A percentile compares a stretch with the other conserved stretches of the same genome.
Evolutionary conservation across 2,329 filamentous ascomycete genomes (phyloP).

Genomic region (Xylaria sp.): DNA sequence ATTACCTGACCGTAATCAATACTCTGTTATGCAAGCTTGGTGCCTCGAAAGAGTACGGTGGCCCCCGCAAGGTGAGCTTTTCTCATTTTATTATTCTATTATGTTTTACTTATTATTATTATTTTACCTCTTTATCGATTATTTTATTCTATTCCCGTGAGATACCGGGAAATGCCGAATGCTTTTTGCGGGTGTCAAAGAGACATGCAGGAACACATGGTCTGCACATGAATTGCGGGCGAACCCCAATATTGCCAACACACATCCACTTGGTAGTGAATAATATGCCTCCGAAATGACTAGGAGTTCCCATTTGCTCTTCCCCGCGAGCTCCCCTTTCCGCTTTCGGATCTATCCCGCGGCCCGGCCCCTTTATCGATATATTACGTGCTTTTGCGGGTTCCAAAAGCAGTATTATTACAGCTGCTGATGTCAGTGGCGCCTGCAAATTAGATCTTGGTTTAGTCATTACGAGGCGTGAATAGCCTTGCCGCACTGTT

Average conservation of each 20-base stretch:
- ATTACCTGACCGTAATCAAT: not conserved
- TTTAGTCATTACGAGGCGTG: constrained; percentile 20
- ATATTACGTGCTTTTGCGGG: constrained; percentile 27
- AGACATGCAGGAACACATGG: constrained; percentile 20
- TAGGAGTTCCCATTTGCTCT: constrained; percentile 11
- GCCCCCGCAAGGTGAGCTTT: not conserved
- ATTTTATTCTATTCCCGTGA: not conserved
- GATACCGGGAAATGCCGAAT: constrained; percentile 21
- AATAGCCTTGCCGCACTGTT: constrained; percentile 30
- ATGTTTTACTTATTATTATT: no score
- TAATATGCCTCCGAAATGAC: constrained; percentile 1
- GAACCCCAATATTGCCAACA: constrained; percentile 21
- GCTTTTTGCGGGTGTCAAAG: constrained; percentile 10
- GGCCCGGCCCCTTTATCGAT: constrained; percentile 34
- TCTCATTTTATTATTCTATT: not conserved
- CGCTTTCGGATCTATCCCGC: constrained; percentile 39
- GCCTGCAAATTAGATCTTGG: constrained; percentile 9
- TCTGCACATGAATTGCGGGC: constrained; percentile 16
- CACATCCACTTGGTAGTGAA: constrained; percentile 8
- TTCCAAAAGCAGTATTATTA: constrained; percentile 19
- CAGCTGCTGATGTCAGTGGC: constrained; percentile 36
- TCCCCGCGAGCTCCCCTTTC: constrained; percentile 31
- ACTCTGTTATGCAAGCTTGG: not conserved
- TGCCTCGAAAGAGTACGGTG: no score
- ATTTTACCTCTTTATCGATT: no score